These are phyloP conservation scores for Francoa sonchifolia DNA, from an alignment of 441 rosid species.

Conservation along the genomic window DNA sequence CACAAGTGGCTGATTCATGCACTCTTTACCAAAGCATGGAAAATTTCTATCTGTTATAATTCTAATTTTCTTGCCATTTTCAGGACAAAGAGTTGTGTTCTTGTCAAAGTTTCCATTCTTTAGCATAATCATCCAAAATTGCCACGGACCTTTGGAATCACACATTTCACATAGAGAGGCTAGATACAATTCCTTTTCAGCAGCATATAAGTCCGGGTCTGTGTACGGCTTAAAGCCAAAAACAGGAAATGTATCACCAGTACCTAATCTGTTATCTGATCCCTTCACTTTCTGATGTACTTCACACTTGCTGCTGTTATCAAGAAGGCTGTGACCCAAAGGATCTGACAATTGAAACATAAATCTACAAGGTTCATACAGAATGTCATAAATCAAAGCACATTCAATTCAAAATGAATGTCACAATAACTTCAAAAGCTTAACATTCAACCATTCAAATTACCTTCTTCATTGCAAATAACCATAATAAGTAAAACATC, in stretches of 20 bases:
- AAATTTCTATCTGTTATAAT: conserved; percentile 40
- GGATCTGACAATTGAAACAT: conserved; percentile 20
- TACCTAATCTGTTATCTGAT: conserved; percentile 36
- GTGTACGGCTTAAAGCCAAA: conserved; percentile 20
- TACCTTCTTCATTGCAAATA: not conserved
- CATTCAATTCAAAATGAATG: too few species aligned
- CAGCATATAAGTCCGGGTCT: conserved; percentile 46
- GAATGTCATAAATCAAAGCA: not conserved
- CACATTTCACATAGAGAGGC: conserved; percentile 39
- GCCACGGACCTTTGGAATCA: conserved; percentile 34
- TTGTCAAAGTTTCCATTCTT: conserved; percentile 67
- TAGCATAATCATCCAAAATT: conserved; percentile 64
- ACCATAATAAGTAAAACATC: not conserved
- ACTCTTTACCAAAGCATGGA: conserved; percentile 60
- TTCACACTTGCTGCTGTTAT: conserved; percentile 24
- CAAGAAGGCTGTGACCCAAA: conserved; percentile 8
- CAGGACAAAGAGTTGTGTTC: conserved; percentile 52
- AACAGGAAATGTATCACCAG: conserved; percentile 42
- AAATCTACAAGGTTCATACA: conserved; percentile 8
- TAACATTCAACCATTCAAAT: not conserved
- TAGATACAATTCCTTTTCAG: conserved; percentile 45
- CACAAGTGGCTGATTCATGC: conserved; percentile 61
- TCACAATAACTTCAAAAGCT: not conserved
- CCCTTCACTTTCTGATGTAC: conserved; percentile 36
- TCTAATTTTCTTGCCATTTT: conserved; percentile 42